Percentiles rank a stretch among this genome's conserved stretches.
Conservation (phyloP, 192 early-diverging fungal genomes). For the Haplosporangium gracile region DNA sequence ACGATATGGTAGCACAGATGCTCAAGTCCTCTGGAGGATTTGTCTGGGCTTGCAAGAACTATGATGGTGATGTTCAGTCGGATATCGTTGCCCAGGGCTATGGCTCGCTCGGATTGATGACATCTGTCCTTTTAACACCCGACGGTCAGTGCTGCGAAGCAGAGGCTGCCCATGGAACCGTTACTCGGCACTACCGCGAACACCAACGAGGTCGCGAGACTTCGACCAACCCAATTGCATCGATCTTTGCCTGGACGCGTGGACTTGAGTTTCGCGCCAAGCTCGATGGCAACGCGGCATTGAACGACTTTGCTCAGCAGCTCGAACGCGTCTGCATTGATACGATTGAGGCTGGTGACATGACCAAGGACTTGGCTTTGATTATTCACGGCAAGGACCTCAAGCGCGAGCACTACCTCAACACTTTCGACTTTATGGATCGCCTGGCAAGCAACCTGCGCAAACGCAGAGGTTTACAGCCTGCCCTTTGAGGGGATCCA, state of each 20-base stretch:
- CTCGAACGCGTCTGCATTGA: slow-evolving; percentile 92
- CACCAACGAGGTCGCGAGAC: slow-evolving; percentile 97
- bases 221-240: slow-evolving; percentile 97
- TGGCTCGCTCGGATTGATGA: slow-evolving; percentile 96
- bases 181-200: slow-evolving; percentile 94
- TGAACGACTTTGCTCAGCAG: slow-evolving; percentile 80
- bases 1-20: slow-evolving; percentile 99
- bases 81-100: slow-evolving; percentile 98
- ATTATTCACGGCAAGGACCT: slow-evolving; percentile 90
- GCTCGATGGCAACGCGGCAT: slow-evolving; percentile 85
- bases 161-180: slow-evolving; percentile 98
- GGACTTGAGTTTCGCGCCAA: slow-evolving; percentile 96
- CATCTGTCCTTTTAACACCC: slow-evolving; percentile 93
- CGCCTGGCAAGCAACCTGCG: slow-evolving; percentile 79
- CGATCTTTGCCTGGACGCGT: slow-evolving; percentile 96
- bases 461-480: slow-evolving; percentile 35
- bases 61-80: slow-evolving; percentile 96
- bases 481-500: slow-evolving; percentile 8
- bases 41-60: slow-evolving; percentile 96
- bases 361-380: slow-evolving; percentile 99
- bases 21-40: slow-evolving; percentile 96
- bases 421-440: slow-evolving; percentile 89
- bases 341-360: slow-evolving; percentile 86
- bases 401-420: slow-evolving; percentile 89
- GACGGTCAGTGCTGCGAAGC: slow-evolving; percentile 93